A percentile compares a stretch with the other conserved stretches of the same genome.
phyloP scores from a whole-genome alignment of 2,329 filamentous ascomycete genomes.

The Fusarium sp. region DNA sequence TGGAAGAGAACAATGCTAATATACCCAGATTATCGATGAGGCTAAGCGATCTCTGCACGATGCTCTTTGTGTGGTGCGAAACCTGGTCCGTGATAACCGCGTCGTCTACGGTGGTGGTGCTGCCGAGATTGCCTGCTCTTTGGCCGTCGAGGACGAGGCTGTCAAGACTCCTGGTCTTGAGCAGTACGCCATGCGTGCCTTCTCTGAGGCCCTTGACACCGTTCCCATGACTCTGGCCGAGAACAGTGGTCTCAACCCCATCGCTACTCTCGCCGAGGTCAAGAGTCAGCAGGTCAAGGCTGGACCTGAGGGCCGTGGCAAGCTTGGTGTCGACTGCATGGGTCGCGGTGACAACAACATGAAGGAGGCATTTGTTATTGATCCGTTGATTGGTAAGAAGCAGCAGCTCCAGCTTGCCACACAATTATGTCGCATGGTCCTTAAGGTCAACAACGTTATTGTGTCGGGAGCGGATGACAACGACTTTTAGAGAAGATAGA shows the following conservation, averaged over 20 bases:
- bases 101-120: slow-evolving; percentile 98
- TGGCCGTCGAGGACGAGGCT: slow-evolving; percentile 95
- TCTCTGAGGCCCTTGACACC: slow-evolving; percentile 92
- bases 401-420: slow-evolving; percentile 97
- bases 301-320: slow-evolving; percentile 61
- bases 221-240: slow-evolving; percentile 96
- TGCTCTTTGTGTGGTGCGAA: slow-evolving; percentile 96
- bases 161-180: slow-evolving; percentile 96
- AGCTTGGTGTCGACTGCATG: slow-evolving; percentile 98
- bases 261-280: slow-evolving; percentile 92
- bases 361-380: slow-evolving; percentile 98
- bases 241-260: slow-evolving; percentile 96
- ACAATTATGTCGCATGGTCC: slow-evolving; percentile 96
- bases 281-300: slow-evolving; percentile 97
- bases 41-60: slow-evolving; percentile 98
- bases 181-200: slow-evolving; percentile 99
- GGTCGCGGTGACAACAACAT: slow-evolving; percentile 94
- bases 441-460: slow-evolving; percentile 98
- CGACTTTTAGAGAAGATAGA: slow-evolving; percentile 74
- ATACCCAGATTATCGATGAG: slow-evolving; percentile 90
- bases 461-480: slow-evolving; percentile 88
- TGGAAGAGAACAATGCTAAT: slow-evolving; percentile 36
- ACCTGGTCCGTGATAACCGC: slow-evolving; percentile 94
- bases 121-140: slow-evolving; percentile 95
- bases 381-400: slow-evolving; percentile 97